Percentiles rank a stretch among this genome's conserved stretches.
Evolutionary conservation across 768 basidiomycete species (phyloP).

Genomic region (Galerina sulciceps): DNA sequence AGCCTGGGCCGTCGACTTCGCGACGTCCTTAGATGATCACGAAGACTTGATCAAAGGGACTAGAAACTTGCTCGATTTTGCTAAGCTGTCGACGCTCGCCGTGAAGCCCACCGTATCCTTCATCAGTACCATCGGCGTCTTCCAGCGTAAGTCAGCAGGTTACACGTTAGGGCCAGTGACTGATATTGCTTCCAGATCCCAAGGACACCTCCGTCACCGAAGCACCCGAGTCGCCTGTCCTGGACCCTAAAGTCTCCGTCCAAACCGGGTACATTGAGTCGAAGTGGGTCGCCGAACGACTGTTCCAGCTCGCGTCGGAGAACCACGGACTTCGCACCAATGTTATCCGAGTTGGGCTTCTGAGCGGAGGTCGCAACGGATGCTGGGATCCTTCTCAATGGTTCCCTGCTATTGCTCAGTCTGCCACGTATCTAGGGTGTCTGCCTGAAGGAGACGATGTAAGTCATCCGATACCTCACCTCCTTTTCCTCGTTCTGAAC

Average conservation of each 20-base stretch:
- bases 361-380: constrained; percentile 38
- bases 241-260: constrained; percentile 26
- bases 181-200: constrained; percentile 4
- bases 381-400: constrained; percentile 44
- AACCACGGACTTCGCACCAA: constrained; percentile 28
- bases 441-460: constrained; percentile 34
- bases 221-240: constrained; percentile 22
- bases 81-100: constrained; percentile 22
- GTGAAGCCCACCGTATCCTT: constrained; percentile 29
- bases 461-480: constrained; percentile 6
- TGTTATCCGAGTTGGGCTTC: constrained; percentile 42
- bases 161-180: background rate
- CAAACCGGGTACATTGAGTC: constrained; percentile 42
- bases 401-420: constrained; percentile 40
- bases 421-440: constrained; percentile 26
- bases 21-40: constrained; percentile 5
- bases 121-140: constrained; percentile 37
- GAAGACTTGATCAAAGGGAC: constrained; percentile 29
- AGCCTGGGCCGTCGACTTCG: constrained; percentile 47
- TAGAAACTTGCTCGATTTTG: constrained; percentile 37
- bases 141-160: constrained; percentile 18
- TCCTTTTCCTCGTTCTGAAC: background rate
- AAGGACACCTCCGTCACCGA: constrained; percentile 5
- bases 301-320: constrained; percentile 32
- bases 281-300: constrained; percentile 46